Conservation (phyloP, 129 eudicot genomes). For the Flaveria linearis region DNA sequence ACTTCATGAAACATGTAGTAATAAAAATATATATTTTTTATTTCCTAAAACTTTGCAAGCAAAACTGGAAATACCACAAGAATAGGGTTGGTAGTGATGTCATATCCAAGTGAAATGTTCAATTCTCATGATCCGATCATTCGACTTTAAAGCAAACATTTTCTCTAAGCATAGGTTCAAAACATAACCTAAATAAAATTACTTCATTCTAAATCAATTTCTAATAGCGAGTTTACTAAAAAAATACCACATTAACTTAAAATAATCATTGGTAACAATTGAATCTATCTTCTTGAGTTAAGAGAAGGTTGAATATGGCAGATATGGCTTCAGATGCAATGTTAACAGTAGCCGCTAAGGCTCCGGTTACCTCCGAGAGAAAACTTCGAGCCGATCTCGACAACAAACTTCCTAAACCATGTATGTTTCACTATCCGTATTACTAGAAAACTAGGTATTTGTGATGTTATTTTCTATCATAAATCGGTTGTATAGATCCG, state of each 20-base stretch:
- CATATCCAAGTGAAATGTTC: conserved; percentile 38
- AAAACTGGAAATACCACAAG: conserved; percentile 15
- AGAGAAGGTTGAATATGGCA: conserved; percentile 25
- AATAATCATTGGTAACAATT: not conserved
- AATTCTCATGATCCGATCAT: conserved; percentile 30
- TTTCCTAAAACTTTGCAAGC: conserved; percentile 12
- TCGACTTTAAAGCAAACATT: conserved; percentile 22
- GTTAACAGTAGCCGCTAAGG: conserved; percentile 47
- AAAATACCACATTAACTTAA: conserved; percentile 9
- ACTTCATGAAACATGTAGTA: too few relatives aligned
- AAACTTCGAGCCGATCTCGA: conserved; percentile 46
- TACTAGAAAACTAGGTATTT: too few relatives aligned
- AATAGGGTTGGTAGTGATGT: conserved; percentile 29
- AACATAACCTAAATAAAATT: conserved; percentile 4
- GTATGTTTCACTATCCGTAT: conserved; percentile 25
- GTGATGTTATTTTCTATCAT: too few relatives aligned
- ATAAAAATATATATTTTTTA: too few relatives aligned
- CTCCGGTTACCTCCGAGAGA: conserved; percentile 49
- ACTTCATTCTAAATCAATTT: not conserved
- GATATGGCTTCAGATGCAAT: conserved; percentile 46
- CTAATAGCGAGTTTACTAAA: not conserved
- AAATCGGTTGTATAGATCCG: too few relatives aligned
- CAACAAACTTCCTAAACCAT: conserved; percentile 51
- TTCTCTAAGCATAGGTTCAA: conserved; percentile 15
- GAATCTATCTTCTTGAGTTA: not conserved